Percentiles rank a stretch among this genome's conserved stretches.
Evolutionary conservation across 1,284 basidiomycete genomes (phyloP).

Genomic region (Volvariella volvacea): DNA sequence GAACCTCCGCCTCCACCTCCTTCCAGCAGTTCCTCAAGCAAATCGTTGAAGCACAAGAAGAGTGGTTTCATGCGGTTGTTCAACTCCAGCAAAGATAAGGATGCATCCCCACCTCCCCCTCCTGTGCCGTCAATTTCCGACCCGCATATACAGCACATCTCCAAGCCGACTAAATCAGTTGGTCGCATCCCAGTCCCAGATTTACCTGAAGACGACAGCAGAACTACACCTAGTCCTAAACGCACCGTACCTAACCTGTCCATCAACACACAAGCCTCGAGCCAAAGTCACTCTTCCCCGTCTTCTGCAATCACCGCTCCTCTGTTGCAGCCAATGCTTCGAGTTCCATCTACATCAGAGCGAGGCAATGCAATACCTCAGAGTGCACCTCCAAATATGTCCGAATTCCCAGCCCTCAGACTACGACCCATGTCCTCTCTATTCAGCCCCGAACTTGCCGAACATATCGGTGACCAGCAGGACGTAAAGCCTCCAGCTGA

Average conservation of each 20-base stretch:
- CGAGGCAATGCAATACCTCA: slow-evolving; percentile 26
- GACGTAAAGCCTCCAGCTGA: slow-evolving; percentile 23
- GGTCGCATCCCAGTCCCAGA: slow-evolving; percentile 39
- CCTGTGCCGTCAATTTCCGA: slow-evolving; percentile 53
- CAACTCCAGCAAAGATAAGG: slow-evolving; percentile 42
- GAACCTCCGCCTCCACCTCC: slow-evolving; percentile 21
- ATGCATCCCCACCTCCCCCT: slow-evolving; percentile 37
- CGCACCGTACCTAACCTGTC: slow-evolving; percentile 33
- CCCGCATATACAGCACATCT: slow-evolving; percentile 19
- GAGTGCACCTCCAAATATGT: slow-evolving; percentile 58
- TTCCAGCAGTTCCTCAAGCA: slow-evolving; percentile 24
- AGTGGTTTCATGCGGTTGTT: slow-evolving; percentile 79
- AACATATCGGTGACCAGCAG: slow-evolving; percentile 43
- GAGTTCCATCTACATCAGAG: slow-evolving; percentile 17
- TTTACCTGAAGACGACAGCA: slow-evolving; percentile 13
- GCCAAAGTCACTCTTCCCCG: neutral
- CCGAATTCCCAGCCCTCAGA: slow-evolving; percentile 59
- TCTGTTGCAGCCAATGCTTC: slow-evolving; percentile 12
- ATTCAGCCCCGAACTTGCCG: slow-evolving; percentile 65
- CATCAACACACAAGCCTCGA: slow-evolving; percentile 30
- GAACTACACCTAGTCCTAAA: slow-evolving; percentile 5
- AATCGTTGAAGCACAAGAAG: slow-evolving; percentile 61
- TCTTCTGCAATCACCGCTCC: slow-evolving; percentile 2
- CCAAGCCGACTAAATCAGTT: slow-evolving; percentile 18
- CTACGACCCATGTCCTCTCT: slow-evolving; percentile 71